Evolutionary conservation across 2,329 filamentous ascomycete species (phyloP).

Genomic region (Pseudohalonectria lignicola): DNA sequence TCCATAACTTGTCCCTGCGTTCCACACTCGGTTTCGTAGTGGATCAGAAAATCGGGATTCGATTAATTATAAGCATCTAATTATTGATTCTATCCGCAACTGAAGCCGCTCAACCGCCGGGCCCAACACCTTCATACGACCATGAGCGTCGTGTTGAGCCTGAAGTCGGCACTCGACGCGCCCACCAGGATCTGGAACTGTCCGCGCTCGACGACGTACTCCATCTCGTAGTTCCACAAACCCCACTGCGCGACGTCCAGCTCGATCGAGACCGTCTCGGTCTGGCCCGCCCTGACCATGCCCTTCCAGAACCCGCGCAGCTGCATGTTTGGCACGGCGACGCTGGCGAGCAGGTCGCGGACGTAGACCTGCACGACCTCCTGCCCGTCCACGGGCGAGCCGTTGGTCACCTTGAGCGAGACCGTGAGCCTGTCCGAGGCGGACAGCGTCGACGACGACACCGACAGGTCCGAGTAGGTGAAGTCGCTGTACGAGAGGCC

Average conservation of each 20-base stretch:
- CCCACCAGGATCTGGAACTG: slow-evolving; percentile 54
- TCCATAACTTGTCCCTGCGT: too few relatives aligned
- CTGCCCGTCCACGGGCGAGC: slow-evolving; percentile 41
- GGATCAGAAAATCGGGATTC: too few relatives aligned
- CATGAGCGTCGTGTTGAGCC: slow-evolving; percentile 43
- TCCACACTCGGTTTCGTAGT: too few relatives aligned
- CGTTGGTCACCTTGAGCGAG: slow-evolving; percentile 52
- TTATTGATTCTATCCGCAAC: too few relatives aligned
- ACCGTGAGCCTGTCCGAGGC: slow-evolving; percentile 43
- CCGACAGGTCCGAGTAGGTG: slow-evolving; percentile 40
- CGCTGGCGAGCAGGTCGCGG: slow-evolving; percentile 47
- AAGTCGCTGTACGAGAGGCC: slow-evolving; percentile 57
- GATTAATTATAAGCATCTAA: too few relatives aligned
- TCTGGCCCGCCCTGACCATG: slow-evolving; percentile 46
- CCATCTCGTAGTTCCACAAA: slow-evolving; percentile 49
- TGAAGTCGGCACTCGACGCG: slow-evolving; percentile 44
- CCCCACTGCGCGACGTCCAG: slow-evolving; percentile 45
- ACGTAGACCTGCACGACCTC: slow-evolving; percentile 62
- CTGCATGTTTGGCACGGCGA: slow-evolving; percentile 53
- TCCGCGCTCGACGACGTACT: slow-evolving; percentile 65
- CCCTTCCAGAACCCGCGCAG: slow-evolving; percentile 61
- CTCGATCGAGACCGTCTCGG: slow-evolving; percentile 36
- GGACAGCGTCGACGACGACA: slow-evolving; percentile 35
- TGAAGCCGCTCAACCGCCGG: too few relatives aligned
- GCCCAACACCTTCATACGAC: too few relatives aligned